Evolutionary conservation across 495 filamentous ascomycete species (phyloP).

Genomic region (Podospora comata): DNA sequence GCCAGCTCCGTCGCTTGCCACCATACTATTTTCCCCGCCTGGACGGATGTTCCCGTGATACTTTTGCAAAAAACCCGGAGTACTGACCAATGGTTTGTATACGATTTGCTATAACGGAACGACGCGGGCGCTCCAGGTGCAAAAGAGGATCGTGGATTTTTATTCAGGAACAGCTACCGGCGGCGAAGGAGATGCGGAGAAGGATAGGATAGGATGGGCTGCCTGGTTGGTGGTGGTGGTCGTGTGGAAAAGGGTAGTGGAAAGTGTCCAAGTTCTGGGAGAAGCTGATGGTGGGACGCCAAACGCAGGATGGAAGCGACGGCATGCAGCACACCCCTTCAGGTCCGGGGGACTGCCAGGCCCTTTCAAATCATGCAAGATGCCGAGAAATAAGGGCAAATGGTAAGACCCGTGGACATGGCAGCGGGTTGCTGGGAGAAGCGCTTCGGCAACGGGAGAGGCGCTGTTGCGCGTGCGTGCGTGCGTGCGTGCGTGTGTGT

Average conservation of each 20-base stretch:
- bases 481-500: neutral
- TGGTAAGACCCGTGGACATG: neutral
- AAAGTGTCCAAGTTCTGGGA: neutral
- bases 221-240: neutral
- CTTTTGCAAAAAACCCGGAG: neutral
- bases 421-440: constrained; percentile 3
- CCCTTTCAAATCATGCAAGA: neutral
- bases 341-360: neutral
- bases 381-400: neutral
- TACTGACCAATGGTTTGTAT: neutral
- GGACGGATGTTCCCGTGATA: neutral
- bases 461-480: neutral
- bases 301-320: neutral
- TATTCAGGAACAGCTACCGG: neutral
- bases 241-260: neutral
- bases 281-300: neutral
- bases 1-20: neutral
- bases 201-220: neutral
- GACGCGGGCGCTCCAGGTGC: neutral
- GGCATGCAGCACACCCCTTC: neutral
- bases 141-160: neutral
- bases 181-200: neutral
- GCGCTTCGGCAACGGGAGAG: neutral
- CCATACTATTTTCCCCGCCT: neutral
- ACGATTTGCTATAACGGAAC: neutral